These are phyloP conservation scores for Zasmidium cellare DNA, from an alignment of 2,329 filamentous ascomycete species.

Conservation along the genomic window DNA sequence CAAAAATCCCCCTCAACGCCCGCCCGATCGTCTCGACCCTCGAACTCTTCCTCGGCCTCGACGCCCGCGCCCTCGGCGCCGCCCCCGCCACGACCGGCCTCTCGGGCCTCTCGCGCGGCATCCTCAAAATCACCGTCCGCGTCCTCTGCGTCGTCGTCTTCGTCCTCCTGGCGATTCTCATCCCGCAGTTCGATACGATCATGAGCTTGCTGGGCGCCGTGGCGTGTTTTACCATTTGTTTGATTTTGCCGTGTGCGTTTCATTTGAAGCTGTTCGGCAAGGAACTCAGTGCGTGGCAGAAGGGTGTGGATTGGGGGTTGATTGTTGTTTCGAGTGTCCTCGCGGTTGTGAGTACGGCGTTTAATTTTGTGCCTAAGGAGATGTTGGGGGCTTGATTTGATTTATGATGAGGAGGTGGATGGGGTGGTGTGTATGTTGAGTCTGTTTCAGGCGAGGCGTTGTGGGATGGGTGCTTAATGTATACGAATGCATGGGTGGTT, in stretches of 20 bases:
- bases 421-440: background rate
- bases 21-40: conserved; percentile 83
- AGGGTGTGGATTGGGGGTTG: conserved; percentile 65
- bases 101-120: conserved; percentile 57
- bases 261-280: conserved; percentile 85
- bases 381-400: conserved; percentile 53
- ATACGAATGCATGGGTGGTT: too few relatives aligned
- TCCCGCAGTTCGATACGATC: conserved; percentile 82
- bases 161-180: conserved; percentile 69
- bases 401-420: background rate
- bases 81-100: conserved; percentile 54
- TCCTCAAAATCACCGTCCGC: conserved; percentile 63
- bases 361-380: conserved; percentile 82
- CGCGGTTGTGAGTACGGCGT: conserved; percentile 77
- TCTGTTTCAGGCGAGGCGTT: conserved; percentile 1
- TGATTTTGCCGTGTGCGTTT: conserved; percentile 85
- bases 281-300: conserved; percentile 66
- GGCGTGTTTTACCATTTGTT: conserved; percentile 90
- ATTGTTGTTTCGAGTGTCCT: conserved; percentile 69
- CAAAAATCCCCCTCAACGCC: conserved; percentile 71
- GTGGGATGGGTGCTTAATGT: too few relatives aligned
- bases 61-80: conserved; percentile 54
- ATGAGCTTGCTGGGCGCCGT: conserved; percentile 89
- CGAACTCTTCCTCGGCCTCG: conserved; percentile 77
- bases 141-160: conserved; percentile 69